Percentiles rank a stretch among this genome's conserved stretches.
Evolutionary conservation across 495 filamentous ascomycete species (phyloP).

Genomic region (Physcia stellaris): DNA sequence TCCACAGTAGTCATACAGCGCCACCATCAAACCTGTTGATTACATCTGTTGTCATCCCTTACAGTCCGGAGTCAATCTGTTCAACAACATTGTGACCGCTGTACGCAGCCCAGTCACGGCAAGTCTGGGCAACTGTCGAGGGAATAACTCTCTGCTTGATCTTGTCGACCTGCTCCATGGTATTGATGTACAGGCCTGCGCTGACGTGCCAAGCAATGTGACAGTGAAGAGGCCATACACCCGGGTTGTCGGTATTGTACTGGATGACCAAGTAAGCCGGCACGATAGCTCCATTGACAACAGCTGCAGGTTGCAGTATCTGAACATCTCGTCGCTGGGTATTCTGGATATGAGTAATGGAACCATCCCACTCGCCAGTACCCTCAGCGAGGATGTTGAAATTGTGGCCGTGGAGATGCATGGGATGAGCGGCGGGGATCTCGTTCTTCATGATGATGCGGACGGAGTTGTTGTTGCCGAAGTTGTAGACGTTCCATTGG

Average conservation of each 20-base stretch:
- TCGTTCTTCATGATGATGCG: slow-evolving; percentile 44
- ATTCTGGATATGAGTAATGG: slow-evolving; percentile 16
- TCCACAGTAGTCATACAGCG: too few species aligned
- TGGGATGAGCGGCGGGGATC: slow-evolving; percentile 20
- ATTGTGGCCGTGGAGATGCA: slow-evolving; percentile 31
- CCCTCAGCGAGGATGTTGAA: slow-evolving; percentile 25
- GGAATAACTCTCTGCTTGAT: slow-evolving; percentile 15
- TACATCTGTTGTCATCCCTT: not conserved
- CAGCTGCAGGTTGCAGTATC: slow-evolving; percentile 27
- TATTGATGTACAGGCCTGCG: slow-evolving; percentile 18
- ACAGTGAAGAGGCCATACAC: slow-evolving; percentile 19
- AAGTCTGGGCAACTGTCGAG: slow-evolving; percentile 7
- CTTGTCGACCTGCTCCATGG: slow-evolving; percentile 11
- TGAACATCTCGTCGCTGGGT: slow-evolving; percentile 49
- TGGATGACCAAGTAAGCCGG: slow-evolving; percentile 21
- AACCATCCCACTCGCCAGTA: slow-evolving; percentile 19
- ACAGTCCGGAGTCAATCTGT: slow-evolving; percentile 16
- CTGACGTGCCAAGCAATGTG: slow-evolving; percentile 22
- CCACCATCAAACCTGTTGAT: too few species aligned
- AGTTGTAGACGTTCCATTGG: slow-evolving; percentile 42
- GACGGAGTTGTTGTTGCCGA: slow-evolving; percentile 36
- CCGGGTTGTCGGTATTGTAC: slow-evolving; percentile 14
- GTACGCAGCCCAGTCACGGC: slow-evolving; percentile 12
- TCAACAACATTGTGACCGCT: slow-evolving; percentile 6
- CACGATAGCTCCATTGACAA: too few species aligned